Conservation (phyloP, 129 eudicot species). For the Pittosporum tobira region DNA sequence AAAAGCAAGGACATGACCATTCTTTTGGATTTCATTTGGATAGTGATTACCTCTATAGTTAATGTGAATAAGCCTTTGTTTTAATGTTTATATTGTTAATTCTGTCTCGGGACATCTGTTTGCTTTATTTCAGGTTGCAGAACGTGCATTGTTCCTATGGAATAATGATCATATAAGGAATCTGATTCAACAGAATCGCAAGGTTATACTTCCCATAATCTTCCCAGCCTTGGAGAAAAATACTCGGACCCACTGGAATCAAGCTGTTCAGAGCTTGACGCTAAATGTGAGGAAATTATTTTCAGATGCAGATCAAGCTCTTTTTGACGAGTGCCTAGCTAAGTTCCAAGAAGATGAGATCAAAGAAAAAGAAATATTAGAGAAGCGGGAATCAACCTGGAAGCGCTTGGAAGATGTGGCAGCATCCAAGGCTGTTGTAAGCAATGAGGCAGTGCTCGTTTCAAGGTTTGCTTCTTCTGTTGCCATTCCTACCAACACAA, state of each 20-base stretch:
- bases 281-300: constrained; percentile 53
- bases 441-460: constrained; percentile 29
- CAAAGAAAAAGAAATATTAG: constrained; percentile 37
- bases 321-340: constrained; percentile 47
- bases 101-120: neutral
- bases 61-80: neutral
- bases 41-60: no score
- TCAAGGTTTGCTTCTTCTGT: constrained; percentile 34
- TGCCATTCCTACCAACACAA: constrained; percentile 20
- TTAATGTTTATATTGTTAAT: neutral
- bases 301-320: constrained; percentile 47
- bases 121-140: constrained; percentile 44
- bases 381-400: constrained; percentile 46
- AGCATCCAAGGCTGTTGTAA: constrained; percentile 21
- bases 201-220: constrained; percentile 51
- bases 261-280: constrained; percentile 65
- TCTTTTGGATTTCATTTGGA: no score
- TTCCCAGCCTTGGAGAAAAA: constrained; percentile 58
- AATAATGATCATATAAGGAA: constrained; percentile 58
- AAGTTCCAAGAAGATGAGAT: constrained; percentile 47
- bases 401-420: constrained; percentile 40
- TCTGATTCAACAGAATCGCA: constrained; percentile 44
- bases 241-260: constrained; percentile 56
- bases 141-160: constrained; percentile 58
- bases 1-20: no score